phyloP scores from a whole-genome alignment of 2,329 filamentous ascomycete species.

The Sclerotinia minor region DNA sequence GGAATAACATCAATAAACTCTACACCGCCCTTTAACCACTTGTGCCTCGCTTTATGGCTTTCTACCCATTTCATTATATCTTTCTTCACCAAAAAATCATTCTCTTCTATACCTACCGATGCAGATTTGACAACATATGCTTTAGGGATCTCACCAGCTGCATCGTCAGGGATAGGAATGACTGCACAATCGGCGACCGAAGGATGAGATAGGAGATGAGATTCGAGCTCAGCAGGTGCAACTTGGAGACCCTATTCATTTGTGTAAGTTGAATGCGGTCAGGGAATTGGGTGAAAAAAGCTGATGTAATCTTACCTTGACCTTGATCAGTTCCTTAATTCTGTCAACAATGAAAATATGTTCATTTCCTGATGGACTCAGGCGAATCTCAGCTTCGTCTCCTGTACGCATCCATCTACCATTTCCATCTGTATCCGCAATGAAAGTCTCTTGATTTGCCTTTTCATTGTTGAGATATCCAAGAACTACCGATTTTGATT shows the following conservation, averaged over 20 bases:
- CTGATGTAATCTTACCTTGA: constrained; percentile 56
- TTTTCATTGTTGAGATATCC: constrained; percentile 87
- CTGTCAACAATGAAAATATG: constrained; percentile 85
- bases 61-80: constrained; percentile 62
- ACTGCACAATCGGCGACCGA: constrained; percentile 78
- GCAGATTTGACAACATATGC: constrained; percentile 63
- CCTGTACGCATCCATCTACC: constrained; percentile 74
- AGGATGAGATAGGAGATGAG: constrained; percentile 72
- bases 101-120: constrained; percentile 52
- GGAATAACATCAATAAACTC: constrained; percentile 68
- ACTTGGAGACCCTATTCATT: constrained; percentile 67
- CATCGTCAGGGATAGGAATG: constrained; percentile 66
- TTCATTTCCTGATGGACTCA: constrained; percentile 66
- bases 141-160: constrained; percentile 64
- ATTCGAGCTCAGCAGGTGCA: constrained; percentile 79
- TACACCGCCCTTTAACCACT: constrained; percentile 64
- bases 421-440: constrained; percentile 60
- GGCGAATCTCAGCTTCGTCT: constrained; percentile 74
- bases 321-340: constrained; percentile 76
- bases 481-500: constrained; percentile 72
- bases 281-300: neutral
- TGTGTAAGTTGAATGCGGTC: neutral
- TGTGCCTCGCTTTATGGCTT: constrained; percentile 67
- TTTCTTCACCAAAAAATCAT: constrained; percentile 49
- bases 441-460: constrained; percentile 78